Conservation (phyloP, 2,329 filamentous ascomycete species). For the Curvularia verruculosa region DNA sequence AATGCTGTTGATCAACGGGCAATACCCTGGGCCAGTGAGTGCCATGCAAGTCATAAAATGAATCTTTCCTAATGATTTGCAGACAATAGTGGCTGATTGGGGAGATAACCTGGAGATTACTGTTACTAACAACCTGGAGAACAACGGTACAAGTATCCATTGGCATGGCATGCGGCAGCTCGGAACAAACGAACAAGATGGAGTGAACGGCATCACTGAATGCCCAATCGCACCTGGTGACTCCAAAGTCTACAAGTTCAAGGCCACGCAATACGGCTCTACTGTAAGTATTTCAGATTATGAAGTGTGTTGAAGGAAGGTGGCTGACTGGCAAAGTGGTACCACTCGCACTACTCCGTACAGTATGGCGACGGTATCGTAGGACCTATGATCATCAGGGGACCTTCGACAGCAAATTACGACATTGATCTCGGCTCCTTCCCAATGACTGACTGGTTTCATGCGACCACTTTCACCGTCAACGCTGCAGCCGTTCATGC, state of each 20-base stretch:
- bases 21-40: slow-evolving; percentile 56
- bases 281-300: slow-evolving; percentile 25
- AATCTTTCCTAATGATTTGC: slow-evolving; percentile 27
- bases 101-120: slow-evolving; percentile 50
- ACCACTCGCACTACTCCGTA: slow-evolving; percentile 52
- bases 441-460: slow-evolving; percentile 49
- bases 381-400: slow-evolving; percentile 51
- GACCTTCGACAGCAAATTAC: slow-evolving; percentile 50
- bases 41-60: not conserved
- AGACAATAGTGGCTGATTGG: slow-evolving; percentile 53
- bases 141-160: slow-evolving; percentile 59
- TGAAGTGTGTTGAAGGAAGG: not conserved
- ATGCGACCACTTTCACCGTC: slow-evolving; percentile 38
- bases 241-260: slow-evolving; percentile 43
- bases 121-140: slow-evolving; percentile 44
- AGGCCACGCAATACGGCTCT: slow-evolving; percentile 46
- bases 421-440: slow-evolving; percentile 53
- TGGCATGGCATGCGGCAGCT: slow-evolving; percentile 59
- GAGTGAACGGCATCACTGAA: slow-evolving; percentile 61
- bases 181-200: slow-evolving; percentile 52
- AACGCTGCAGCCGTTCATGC: slow-evolving; percentile 46
- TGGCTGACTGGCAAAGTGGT: slow-evolving; percentile 53
- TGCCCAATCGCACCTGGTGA: slow-evolving; percentile 69
- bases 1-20: slow-evolving; percentile 54
- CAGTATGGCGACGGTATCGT: slow-evolving; percentile 52